phyloP scores from a whole-genome alignment of 2,329 filamentous ascomycete species.

The Cercospora nicotianae region DNA sequence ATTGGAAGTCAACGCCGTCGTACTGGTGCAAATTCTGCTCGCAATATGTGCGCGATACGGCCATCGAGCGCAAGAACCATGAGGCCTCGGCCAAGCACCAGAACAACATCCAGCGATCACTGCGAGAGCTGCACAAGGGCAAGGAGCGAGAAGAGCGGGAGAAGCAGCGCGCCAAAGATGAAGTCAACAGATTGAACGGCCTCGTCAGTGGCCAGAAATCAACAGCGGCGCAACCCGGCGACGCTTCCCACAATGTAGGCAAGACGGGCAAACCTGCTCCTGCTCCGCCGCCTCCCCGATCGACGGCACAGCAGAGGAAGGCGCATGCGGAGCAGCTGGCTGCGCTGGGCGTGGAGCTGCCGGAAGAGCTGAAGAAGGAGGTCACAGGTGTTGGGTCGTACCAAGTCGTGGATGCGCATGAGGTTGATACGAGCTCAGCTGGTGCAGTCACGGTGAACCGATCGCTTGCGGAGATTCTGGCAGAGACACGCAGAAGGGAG shows the following conservation, averaged over 20 bases:
- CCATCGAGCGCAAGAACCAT: slow-evolving; percentile 69
- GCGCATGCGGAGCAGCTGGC: slow-evolving; percentile 84
- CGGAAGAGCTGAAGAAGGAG: slow-evolving; percentile 72
- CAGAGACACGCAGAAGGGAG: slow-evolving; percentile 44
- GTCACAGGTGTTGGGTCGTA: slow-evolving; percentile 90
- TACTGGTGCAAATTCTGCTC: slow-evolving; percentile 99
- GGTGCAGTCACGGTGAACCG: slow-evolving; percentile 22
- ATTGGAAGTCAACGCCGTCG: slow-evolving; percentile 96
- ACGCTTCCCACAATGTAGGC: slow-evolving; percentile 21
- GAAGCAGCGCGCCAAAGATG: slow-evolving; percentile 73
- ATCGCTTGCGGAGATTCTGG: slow-evolving; percentile 50
- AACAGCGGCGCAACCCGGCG: slow-evolving; percentile 36
- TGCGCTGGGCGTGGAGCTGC: slow-evolving; percentile 81
- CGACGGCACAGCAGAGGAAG: slow-evolving; percentile 68
- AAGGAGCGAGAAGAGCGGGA: slow-evolving; percentile 81
- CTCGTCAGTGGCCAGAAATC: slow-evolving; percentile 57
- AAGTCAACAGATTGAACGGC: slow-evolving; percentile 82
- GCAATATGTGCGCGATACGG: slow-evolving; percentile 86
- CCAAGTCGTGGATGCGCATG: slow-evolving; percentile 63
- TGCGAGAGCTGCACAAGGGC: slow-evolving; percentile 82
- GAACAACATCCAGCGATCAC: slow-evolving; percentile 79
- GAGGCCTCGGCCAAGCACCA: slow-evolving; percentile 40
- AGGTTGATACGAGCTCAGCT: slow-evolving; percentile 30
- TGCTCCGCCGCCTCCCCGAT: slow-evolving; percentile 36
- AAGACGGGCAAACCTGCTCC: slow-evolving; percentile 21